phyloP scores from a whole-genome alignment of 371 early-diverging fungal species.

The Mortierella sp. region DNA sequence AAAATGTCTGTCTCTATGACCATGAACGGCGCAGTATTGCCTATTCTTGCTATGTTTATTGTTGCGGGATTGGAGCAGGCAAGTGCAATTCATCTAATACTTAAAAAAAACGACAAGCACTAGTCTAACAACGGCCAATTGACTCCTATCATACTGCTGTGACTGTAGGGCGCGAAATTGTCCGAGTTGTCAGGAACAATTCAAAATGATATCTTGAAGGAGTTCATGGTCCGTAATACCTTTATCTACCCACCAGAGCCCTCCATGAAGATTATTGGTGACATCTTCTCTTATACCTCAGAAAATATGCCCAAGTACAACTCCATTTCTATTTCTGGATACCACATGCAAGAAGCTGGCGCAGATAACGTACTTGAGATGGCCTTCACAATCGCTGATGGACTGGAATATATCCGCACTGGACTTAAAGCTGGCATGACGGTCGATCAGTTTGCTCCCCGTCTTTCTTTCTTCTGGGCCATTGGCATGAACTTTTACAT shows the following conservation, averaged over 20 bases:
- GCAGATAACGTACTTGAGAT: conserved; percentile 87
- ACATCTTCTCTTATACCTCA: conserved; percentile 89
- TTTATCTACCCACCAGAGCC: conserved; percentile 91
- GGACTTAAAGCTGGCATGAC: conserved; percentile 86
- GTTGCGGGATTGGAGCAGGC: conserved; percentile 88
- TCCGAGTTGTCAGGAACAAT: conserved; percentile 87
- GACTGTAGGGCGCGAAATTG: conserved; percentile 80
- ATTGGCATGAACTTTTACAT: conserved; percentile 95
- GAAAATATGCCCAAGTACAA: conserved; percentile 91
- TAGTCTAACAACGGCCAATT: no score
- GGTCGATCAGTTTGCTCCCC: conserved; percentile 88
- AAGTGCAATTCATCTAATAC: not conserved
- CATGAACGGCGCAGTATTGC: conserved; percentile 93
- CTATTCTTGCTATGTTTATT: conserved; percentile 89
- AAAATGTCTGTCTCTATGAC: conserved; percentile 93
- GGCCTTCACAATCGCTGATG: conserved; percentile 91
- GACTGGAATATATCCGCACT: conserved; percentile 83
- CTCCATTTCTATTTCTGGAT: conserved; percentile 92
- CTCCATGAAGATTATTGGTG: conserved; percentile 87
- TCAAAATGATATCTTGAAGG: conserved; percentile 92
- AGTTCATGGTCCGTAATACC: conserved; percentile 93
- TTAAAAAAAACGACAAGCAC: no score
- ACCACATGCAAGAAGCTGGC: conserved; percentile 93
- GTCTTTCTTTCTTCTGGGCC: conserved; percentile 92
- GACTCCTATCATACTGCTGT: not conserved